A percentile compares a stretch with the other conserved stretches of the same genome.
These are phyloP conservation scores for Bipolaris zeicola DNA, from an alignment of 2,329 filamentous ascomycete species.

Conservation along the genomic window DNA sequence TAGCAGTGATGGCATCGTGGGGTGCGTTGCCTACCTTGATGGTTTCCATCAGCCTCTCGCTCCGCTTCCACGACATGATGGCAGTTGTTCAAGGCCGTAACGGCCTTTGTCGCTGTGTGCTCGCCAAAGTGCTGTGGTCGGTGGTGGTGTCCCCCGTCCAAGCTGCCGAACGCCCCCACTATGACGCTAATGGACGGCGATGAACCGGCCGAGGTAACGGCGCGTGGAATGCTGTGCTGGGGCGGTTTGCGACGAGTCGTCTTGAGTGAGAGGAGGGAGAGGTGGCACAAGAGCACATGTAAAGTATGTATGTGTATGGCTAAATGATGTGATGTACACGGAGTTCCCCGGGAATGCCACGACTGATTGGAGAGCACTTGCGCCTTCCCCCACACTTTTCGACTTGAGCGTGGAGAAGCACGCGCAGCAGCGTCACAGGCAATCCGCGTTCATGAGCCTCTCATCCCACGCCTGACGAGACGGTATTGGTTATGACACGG, in stretches of 20 bases:
- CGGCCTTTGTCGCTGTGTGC: constrained; percentile 38
- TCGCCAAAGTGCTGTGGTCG: constrained; percentile 38
- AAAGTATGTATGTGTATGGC: not conserved
- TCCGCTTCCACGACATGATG: constrained; percentile 92
- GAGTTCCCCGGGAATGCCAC: constrained; percentile 21
- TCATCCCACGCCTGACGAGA: constrained; percentile 26
- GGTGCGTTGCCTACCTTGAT: constrained; percentile 64
- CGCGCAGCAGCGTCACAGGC: constrained; percentile 20
- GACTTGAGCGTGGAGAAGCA: constrained; percentile 38
- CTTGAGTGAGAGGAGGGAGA: not conserved
- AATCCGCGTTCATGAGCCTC: not conserved
- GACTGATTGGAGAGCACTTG: constrained; percentile 23
- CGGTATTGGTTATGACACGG: constrained; percentile 17
- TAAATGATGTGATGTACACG: constrained; percentile 15
- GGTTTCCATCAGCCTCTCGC: constrained; percentile 90
- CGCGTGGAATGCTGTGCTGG: constrained; percentile 7
- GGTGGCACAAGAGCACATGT: constrained; percentile 2
- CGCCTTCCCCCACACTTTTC: constrained; percentile 37
- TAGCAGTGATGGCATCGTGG: constrained; percentile 23
- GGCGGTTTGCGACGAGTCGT: constrained; percentile 6
- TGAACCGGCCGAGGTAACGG: constrained; percentile 38
- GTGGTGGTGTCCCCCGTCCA: constrained; percentile 14
- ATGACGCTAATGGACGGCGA: constrained; percentile 39
- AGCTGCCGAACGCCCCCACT: constrained; percentile 35
- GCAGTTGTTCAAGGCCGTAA: constrained; percentile 42